phyloP scores from a whole-genome alignment of 106 monocot species.

The Posidonia australis region DNA sequence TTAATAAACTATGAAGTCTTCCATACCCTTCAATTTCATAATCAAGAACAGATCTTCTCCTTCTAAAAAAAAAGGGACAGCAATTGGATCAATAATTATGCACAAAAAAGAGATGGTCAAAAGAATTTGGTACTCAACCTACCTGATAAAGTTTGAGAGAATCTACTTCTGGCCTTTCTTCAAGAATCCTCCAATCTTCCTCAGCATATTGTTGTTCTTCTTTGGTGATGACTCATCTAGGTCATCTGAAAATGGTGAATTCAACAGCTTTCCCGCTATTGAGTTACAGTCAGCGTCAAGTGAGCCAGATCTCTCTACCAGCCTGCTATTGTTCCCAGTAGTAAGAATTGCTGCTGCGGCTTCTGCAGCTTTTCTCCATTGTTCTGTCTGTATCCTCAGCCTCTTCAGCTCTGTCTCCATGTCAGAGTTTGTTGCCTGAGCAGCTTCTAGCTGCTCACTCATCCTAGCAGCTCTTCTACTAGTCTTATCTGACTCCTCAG shows the following conservation, averaged over 20 bases:
- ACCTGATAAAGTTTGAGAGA: background rate
- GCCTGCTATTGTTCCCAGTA: constrained; percentile 30
- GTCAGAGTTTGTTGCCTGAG: constrained; percentile 40
- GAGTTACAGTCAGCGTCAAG: constrained; percentile 40
- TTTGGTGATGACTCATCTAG: constrained; percentile 44
- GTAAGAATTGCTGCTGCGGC: constrained; percentile 71
- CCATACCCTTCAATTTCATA: too few species aligned
- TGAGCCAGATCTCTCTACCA: constrained; percentile 55
- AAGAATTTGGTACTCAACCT: too few species aligned
- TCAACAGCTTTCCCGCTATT: constrained; percentile 48
- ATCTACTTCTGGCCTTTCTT: constrained; percentile 61
- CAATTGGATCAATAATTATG: too few species aligned
- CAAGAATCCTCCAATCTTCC: constrained; percentile 66
- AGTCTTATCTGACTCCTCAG: constrained; percentile 52
- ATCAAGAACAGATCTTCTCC: too few species aligned
- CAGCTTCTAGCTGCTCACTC: constrained; percentile 55
- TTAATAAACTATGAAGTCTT: too few species aligned
- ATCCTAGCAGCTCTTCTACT: constrained; percentile 26
- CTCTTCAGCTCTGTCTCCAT: constrained; percentile 66
- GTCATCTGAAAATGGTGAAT: constrained; percentile 68
- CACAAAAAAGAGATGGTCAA: too few species aligned
- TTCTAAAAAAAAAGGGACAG: too few species aligned
- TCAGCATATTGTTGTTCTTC: constrained; percentile 56
- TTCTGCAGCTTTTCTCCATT: constrained; percentile 99
- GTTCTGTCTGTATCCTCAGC: constrained; percentile 76